phyloP scores from a whole-genome alignment of 2,329 filamentous ascomycete species.

The Exophiala xenobiotica region DNA sequence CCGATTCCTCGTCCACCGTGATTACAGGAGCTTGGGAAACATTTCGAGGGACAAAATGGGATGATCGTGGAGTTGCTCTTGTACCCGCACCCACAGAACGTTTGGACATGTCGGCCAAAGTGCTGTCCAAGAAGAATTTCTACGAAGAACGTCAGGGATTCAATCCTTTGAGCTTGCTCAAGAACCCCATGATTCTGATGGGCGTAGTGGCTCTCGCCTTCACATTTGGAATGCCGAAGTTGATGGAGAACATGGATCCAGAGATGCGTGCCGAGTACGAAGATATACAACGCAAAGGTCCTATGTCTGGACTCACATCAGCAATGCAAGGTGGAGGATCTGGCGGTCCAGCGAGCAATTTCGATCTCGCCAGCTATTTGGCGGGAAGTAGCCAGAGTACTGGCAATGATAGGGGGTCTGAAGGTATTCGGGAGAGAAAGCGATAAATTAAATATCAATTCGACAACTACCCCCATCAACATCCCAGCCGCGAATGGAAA shows the following conservation, averaged over 20 bases:
- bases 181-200: constrained; percentile 96
- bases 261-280: constrained; percentile 92
- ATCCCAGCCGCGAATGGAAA: no score
- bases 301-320: constrained; percentile 59
- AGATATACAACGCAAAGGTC: constrained; percentile 76
- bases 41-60: constrained; percentile 30
- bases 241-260: constrained; percentile 98
- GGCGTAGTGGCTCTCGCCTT: constrained; percentile 77
- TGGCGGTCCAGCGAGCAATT: constrained; percentile 56
- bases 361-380: constrained; percentile 69
- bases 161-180: constrained; percentile 75
- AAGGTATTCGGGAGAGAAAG: constrained; percentile 24
- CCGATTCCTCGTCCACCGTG: constrained; percentile 41
- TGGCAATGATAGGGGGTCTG: constrained; percentile 16
- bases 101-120: constrained; percentile 61
- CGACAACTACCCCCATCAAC: neutral
- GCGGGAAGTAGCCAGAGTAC: constrained; percentile 49
- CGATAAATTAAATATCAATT: constrained; percentile 6
- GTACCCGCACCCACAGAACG: constrained; percentile 34
- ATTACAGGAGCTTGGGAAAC: constrained; percentile 27
- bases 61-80: constrained; percentile 26
- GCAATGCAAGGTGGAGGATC: constrained; percentile 54
- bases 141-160: constrained; percentile 74
- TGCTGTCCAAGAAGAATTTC: constrained; percentile 67
- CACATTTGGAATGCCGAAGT: constrained; percentile 89